These are phyloP conservation scores for Xylaria sp. DNA, from an alignment of 2,329 filamentous ascomycete species.

Conservation along the genomic window DNA sequence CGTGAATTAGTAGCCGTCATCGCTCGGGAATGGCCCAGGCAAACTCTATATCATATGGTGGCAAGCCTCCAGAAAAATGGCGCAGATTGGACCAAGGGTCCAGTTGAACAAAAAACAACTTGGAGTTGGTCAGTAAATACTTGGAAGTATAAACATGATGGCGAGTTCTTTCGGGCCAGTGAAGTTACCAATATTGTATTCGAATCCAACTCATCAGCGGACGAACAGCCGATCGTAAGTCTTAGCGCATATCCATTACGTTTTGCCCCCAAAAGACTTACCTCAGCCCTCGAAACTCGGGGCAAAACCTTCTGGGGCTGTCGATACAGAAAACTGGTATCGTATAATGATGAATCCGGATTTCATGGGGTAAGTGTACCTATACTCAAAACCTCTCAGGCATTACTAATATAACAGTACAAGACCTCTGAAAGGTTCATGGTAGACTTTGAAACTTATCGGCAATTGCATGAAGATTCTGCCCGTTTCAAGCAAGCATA, in stretches of 20 bases:
- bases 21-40: background rate
- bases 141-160: conserved; percentile 10
- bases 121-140: background rate
- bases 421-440: conserved; percentile 30
- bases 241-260: conserved; percentile 5
- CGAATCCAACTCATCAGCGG: background rate
- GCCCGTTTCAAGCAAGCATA: background rate
- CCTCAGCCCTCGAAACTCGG: background rate
- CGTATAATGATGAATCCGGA: conserved; percentile 14
- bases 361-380: conserved; percentile 7
- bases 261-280: background rate
- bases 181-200: background rate
- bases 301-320: conserved; percentile 2
- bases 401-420: background rate
- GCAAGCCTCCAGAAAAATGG: background rate
- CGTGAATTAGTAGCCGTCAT: background rate
- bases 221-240: background rate
- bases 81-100: background rate
- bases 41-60: background rate
- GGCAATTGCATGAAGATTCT: conserved; percentile 23
- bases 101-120: background rate
- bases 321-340: background rate
- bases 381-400: background rate
- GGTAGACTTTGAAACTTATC: conserved; percentile 34
- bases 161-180: background rate